A percentile compares a stretch with the other conserved stretches of the same genome.
These are phyloP conservation scores for Triticum dicoccoides DNA, from an alignment of 176 grass and related monocot species.

Conservation along the genomic window DNA sequence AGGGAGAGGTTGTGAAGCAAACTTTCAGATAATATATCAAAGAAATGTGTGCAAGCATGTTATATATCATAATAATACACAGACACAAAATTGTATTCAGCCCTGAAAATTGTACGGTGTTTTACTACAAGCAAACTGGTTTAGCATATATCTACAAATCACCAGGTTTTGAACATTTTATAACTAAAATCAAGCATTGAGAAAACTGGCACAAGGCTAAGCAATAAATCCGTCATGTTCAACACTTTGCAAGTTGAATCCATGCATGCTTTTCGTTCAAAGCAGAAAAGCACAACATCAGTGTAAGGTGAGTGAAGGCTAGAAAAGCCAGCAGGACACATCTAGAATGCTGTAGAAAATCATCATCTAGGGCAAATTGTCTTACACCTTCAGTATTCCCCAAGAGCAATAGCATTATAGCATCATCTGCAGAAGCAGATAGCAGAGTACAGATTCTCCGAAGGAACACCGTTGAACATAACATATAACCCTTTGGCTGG, in stretches of 20 bases:
- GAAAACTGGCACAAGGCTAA: background rate
- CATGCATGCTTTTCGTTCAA: background rate
- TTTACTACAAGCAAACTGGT: background rate
- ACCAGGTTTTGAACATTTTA: background rate
- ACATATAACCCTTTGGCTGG: background rate
- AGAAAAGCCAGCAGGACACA: background rate
- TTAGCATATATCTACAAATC: background rate
- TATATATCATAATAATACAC: background rate
- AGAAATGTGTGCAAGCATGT: background rate
- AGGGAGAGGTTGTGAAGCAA: background rate
- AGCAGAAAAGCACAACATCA: background rate
- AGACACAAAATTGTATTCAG: background rate
- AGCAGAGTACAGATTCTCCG: background rate
- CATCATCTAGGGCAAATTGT: background rate
- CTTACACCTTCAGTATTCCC: background rate
- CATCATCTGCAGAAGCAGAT: background rate
- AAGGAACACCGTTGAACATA: background rate
- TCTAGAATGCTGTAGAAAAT: background rate
- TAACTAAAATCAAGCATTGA: background rate
- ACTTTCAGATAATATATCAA: constrained; percentile 2
- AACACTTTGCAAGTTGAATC: background rate
- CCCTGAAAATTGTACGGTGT: background rate
- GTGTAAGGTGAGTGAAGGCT: background rate
- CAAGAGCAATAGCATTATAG: background rate
- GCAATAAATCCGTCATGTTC: background rate